A percentile compares a stretch with the other conserved stretches of the same genome.
These are phyloP conservation scores for Pulveroboletus sp. DNA, from an alignment of 768 basidiomycete genomes.

Conservation along the genomic window DNA sequence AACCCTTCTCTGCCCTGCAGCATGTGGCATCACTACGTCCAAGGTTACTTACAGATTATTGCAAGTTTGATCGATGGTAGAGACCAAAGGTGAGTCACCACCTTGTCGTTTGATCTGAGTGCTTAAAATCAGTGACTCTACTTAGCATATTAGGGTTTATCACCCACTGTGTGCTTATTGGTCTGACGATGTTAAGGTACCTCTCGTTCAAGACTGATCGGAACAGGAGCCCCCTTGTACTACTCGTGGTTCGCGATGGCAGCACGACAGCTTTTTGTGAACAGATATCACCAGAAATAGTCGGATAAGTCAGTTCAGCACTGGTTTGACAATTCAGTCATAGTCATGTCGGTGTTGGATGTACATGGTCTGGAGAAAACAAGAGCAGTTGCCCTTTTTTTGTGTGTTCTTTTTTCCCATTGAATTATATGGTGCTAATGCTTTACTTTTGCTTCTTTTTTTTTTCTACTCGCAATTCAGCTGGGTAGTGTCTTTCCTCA, in stretches of 20 bases:
- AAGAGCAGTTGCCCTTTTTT: background rate
- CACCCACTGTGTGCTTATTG: slow-evolving; percentile 5
- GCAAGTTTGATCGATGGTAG: slow-evolving; percentile 1
- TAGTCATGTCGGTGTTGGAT: background rate
- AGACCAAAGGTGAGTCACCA: slow-evolving; percentile 5
- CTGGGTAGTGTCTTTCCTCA: slow-evolving; percentile 9
- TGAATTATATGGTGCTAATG: background rate
- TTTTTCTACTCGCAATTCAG: background rate
- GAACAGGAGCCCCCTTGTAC: slow-evolving; percentile 18
- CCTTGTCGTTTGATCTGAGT: background rate
- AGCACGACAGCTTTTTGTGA: slow-evolving; percentile 6
- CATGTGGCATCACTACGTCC: slow-evolving; percentile 6
- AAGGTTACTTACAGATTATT: slow-evolving; percentile 2
- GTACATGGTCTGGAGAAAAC: background rate
- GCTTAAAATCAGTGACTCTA: background rate
- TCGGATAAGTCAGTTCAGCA: too few relatives aligned
- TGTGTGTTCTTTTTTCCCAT: slow-evolving; percentile 2
- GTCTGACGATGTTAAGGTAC: slow-evolving; percentile 12
- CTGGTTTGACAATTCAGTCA: background rate
- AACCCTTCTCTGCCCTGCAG: slow-evolving; percentile 5
- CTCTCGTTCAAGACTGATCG: slow-evolving; percentile 11
- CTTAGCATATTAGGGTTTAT: slow-evolving; percentile 10
- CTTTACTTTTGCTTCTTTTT: background rate
- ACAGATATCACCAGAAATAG: background rate
- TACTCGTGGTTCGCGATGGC: slow-evolving; percentile 16